Evolutionary conservation across 371 early-diverging fungal genomes (phyloP).

Genomic region (Apophysomyces variabilis): DNA sequence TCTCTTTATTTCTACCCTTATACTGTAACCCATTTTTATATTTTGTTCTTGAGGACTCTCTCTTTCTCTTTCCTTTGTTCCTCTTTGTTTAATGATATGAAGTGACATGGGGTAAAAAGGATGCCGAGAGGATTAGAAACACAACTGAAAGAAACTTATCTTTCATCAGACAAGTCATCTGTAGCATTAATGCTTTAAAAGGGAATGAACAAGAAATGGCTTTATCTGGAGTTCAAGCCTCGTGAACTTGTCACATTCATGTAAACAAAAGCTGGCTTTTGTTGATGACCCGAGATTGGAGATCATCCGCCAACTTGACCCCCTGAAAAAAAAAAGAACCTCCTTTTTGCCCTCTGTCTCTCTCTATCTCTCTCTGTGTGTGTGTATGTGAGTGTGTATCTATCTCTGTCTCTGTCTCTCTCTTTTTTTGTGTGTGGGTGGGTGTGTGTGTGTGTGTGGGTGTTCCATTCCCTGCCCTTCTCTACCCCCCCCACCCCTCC

Average conservation of each 20-base stretch:
- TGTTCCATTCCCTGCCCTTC: too few relatives aligned
- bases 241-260: conserved; percentile 10
- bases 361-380: not conserved
- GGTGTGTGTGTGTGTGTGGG: too few relatives aligned
- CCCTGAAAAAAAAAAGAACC: conserved; percentile 22
- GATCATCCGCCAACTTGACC: conserved; percentile 19
- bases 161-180: conserved; percentile 10
- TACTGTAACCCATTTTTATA: too few relatives aligned
- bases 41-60: not conserved
- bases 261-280: conserved; percentile 2
- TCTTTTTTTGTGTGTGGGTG: too few relatives aligned
- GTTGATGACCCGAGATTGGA: not conserved
- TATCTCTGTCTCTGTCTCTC: too few relatives aligned
- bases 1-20: not conserved
- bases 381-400: not conserved
- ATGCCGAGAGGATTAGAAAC: conserved; percentile 8
- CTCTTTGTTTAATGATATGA: not conserved
- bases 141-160: not conserved
- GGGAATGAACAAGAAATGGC: not conserved
- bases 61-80: not conserved
- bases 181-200: conserved; percentile 9
- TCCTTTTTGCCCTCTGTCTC: not conserved
- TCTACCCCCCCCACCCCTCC: too few relatives aligned
- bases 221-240: conserved; percentile 6
- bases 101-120: not conserved